These are phyloP conservation scores for Luzula sylvatica DNA, from an alignment of 176 grass and related monocot species.

Conservation along the genomic window DNA sequence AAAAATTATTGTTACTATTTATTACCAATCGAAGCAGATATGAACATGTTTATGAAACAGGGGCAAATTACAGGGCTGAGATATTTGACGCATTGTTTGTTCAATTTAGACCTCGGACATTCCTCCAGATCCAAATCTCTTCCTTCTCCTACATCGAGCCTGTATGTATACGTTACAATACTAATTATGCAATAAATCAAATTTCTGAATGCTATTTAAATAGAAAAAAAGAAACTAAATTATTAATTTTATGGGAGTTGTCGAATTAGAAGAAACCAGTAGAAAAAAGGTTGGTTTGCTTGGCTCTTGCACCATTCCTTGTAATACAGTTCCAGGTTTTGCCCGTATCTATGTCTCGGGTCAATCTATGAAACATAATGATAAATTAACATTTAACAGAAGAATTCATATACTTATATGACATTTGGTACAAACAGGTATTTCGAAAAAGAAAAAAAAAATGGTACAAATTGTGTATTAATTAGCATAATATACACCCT, in stretches of 20 bases:
- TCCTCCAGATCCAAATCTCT: conserved; percentile 13
- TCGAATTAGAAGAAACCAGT: conserved; percentile 32
- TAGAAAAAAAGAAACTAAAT: too few relatives aligned
- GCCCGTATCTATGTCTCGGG: conserved; percentile 65
- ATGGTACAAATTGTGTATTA: too few relatives aligned
- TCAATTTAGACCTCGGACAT: conserved; percentile 18
- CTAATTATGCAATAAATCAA: background rate
- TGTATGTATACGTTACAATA: conserved; percentile 2
- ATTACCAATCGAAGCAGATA: background rate
- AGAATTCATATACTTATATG: too few relatives aligned
- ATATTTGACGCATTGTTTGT: conserved; percentile 21
- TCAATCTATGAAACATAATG: conserved; percentile 69
- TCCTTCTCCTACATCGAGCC: conserved; percentile 28
- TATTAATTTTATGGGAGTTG: background rate
- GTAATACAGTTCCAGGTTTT: conserved; percentile 74
- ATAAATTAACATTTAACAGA: too few relatives aligned
- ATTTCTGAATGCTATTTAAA: too few relatives aligned
- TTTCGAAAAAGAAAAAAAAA: background rate
- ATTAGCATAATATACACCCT: background rate
- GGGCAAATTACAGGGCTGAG: conserved; percentile 22
- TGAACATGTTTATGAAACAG: background rate
- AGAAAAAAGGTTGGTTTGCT: conserved; percentile 63
- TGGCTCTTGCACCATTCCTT: conserved; percentile 43
- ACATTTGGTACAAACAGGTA: background rate
- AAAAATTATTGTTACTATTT: too few relatives aligned